Conservation (phyloP, 2,329 filamentous ascomycete genomes). For the Xylariaceae sp. region DNA sequence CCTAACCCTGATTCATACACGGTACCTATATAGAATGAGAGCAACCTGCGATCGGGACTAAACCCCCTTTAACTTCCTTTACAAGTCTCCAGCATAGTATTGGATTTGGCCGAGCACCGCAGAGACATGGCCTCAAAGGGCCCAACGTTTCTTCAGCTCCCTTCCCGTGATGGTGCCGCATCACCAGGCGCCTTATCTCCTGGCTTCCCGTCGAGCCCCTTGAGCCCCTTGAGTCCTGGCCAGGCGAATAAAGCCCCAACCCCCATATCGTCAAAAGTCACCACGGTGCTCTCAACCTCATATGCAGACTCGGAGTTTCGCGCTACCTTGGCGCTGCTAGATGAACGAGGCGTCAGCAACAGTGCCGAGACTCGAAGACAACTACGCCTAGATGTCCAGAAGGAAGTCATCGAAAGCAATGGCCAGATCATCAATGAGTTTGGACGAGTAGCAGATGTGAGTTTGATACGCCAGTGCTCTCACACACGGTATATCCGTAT, state of each 20-base stretch:
- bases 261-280: slow-evolving; percentile 75
- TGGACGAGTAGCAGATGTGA: slow-evolving; percentile 69
- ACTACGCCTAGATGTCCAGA: slow-evolving; percentile 76
- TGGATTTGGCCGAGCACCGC: too few species aligned
- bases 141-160: slow-evolving; percentile 25
- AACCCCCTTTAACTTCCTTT: too few species aligned
- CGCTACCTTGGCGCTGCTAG: slow-evolving; percentile 73
- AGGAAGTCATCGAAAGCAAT: slow-evolving; percentile 89
- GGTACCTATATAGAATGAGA: too few species aligned
- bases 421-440: slow-evolving; percentile 84
- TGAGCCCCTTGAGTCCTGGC: slow-evolving; percentile 16
- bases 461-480: slow-evolving; percentile 2
- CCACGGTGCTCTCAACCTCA: slow-evolving; percentile 80
- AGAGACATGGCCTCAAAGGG: slow-evolving; percentile 28
- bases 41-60: too few species aligned
- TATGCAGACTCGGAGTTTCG: slow-evolving; percentile 90
- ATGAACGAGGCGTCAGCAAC: slow-evolving; percentile 65
- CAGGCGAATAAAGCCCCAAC: slow-evolving; percentile 43
- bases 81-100: too few species aligned
- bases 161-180: slow-evolving; percentile 27
- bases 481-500: not conserved
- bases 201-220: slow-evolving; percentile 24
- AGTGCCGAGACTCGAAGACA: slow-evolving; percentile 72
- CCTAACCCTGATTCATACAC: too few species aligned
- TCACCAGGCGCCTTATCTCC: slow-evolving; percentile 31